A percentile compares a stretch with the other conserved stretches of the same genome.
These are phyloP conservation scores for Leishmania aethiopica DNA, from an alignment of 208 protist genomes.

Conservation along the genomic window DNA sequence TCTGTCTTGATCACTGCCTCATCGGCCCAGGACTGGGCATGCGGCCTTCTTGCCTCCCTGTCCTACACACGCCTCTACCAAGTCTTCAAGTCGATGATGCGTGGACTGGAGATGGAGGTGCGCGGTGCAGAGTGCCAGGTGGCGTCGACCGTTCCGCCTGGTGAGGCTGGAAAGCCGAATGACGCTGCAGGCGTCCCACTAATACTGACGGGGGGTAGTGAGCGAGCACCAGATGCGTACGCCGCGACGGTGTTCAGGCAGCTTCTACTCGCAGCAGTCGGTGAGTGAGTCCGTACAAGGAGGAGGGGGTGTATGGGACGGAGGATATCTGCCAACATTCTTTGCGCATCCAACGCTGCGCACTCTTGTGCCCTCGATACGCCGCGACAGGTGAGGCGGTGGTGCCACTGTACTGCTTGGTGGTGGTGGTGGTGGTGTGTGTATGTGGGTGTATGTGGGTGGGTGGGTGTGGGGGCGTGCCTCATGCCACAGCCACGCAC, in stretches of 20 bases:
- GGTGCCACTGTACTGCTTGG: neutral
- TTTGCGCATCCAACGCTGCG: neutral
- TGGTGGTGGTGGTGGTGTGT: neutral
- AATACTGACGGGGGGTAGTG: neutral
- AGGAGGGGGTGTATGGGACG: neutral
- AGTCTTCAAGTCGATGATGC: slow-evolving; percentile 34
- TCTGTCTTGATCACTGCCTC: neutral
- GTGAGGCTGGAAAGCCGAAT: neutral
- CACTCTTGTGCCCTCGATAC: neutral
- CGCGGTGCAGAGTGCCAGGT: neutral
- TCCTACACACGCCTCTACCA: slow-evolving; percentile 27
- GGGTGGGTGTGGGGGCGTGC: neutral
- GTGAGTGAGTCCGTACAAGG: slow-evolving; percentile 9
- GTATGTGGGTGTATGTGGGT: neutral
- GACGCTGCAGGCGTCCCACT: neutral
- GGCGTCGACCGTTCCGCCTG: neutral
- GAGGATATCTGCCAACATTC: neutral
- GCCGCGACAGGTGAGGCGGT: neutral
- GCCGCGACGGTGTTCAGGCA: slow-evolving; percentile 4
- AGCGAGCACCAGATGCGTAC: neutral
- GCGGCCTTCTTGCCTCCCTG: slow-evolving; percentile 10
- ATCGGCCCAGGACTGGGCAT: slow-evolving; percentile 21
- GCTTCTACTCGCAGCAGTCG: slow-evolving; percentile 18
- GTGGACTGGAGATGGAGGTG: slow-evolving; percentile 29
- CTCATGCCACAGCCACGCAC: neutral